These are phyloP conservation scores for Penicillium nucicola DNA, from an alignment of 495 filamentous ascomycete genomes.

Conservation along the genomic window DNA sequence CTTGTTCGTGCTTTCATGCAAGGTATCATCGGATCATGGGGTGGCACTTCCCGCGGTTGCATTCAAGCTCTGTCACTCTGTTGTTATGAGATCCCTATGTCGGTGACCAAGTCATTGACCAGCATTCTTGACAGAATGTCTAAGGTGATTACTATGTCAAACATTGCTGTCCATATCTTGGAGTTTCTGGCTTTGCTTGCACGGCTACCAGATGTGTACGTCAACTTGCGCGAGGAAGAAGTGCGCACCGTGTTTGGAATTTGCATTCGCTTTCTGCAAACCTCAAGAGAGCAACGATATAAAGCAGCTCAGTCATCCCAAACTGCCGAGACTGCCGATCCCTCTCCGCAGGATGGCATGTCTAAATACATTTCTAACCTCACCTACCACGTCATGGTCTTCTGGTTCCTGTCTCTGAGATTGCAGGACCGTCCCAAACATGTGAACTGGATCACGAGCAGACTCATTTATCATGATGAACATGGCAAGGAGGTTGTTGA, in stretches of 20 bases:
- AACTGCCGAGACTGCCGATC: constrained; percentile 27
- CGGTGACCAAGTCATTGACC: constrained; percentile 75
- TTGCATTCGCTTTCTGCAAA: constrained; percentile 87
- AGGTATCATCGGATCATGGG: constrained; percentile 75
- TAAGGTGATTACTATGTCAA: constrained; percentile 87
- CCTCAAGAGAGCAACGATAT: constrained; percentile 56
- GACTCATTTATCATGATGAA: constrained; percentile 69
- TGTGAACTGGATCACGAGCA: constrained; percentile 88
- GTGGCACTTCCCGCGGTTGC: constrained; percentile 82
- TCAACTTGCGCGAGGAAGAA: constrained; percentile 82
- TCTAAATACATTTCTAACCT: constrained; percentile 85
- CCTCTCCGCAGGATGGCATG: constrained; percentile 37
- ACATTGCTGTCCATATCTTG: constrained; percentile 88
- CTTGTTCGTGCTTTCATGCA: constrained; percentile 80
- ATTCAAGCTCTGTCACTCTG: constrained; percentile 93
- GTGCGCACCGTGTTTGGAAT: constrained; percentile 92
- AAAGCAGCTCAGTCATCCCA: constrained; percentile 20
- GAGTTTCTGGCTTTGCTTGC: constrained; percentile 89
- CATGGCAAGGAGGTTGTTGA: constrained; percentile 74
- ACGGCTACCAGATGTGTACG: constrained; percentile 77
- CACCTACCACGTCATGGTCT: constrained; percentile 92
- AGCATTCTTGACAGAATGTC: constrained; percentile 88
- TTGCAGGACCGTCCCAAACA: constrained; percentile 78
- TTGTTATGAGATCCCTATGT: constrained; percentile 85
- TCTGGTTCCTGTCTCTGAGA: constrained; percentile 91